Percentiles rank a stretch among this genome's conserved stretches.
These are phyloP conservation scores for Ambispora gerdemannii DNA, from an alignment of 192 early-diverging fungal genomes.

Conservation along the genomic window DNA sequence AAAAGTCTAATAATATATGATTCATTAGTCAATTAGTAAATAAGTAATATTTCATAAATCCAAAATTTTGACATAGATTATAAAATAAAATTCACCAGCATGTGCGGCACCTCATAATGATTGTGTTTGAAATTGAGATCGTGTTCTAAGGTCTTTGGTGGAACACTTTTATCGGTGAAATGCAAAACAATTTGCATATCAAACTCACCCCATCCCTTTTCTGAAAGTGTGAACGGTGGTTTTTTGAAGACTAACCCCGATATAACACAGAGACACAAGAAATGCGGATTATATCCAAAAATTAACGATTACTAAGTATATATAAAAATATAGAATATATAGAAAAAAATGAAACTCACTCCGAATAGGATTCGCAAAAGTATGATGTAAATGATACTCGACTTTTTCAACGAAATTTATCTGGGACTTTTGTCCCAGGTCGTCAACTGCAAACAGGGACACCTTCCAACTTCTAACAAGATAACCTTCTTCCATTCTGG, in stretches of 20 bases:
- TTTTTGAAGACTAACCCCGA: conserved; percentile 40
- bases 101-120: conserved; percentile 45
- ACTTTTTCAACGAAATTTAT: conserved; percentile 44
- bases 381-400: conserved; percentile 48
- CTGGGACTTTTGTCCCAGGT: conserved; percentile 35
- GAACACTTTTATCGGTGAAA: conserved; percentile 42
- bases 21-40: too few species aligned
- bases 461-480: conserved; percentile 49
- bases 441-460: conserved; percentile 41
- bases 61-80: not conserved
- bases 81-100: conserved; percentile 34
- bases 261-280: too few species aligned
- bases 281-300: too few species aligned
- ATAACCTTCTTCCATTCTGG: conserved; percentile 31
- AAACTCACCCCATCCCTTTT: conserved; percentile 64
- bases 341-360: conserved; percentile 30
- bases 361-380: conserved; percentile 44
- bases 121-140: conserved; percentile 52
- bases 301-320: too few species aligned
- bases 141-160: conserved; percentile 42
- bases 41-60: too few species aligned
- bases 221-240: conserved; percentile 48
- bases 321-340: not conserved
- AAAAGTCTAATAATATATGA: conserved; percentile 3
- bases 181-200: conserved; percentile 53